Conservation (phyloP, 139 green algal genomes). For the Chlamydomonas schloesseri region DNA sequence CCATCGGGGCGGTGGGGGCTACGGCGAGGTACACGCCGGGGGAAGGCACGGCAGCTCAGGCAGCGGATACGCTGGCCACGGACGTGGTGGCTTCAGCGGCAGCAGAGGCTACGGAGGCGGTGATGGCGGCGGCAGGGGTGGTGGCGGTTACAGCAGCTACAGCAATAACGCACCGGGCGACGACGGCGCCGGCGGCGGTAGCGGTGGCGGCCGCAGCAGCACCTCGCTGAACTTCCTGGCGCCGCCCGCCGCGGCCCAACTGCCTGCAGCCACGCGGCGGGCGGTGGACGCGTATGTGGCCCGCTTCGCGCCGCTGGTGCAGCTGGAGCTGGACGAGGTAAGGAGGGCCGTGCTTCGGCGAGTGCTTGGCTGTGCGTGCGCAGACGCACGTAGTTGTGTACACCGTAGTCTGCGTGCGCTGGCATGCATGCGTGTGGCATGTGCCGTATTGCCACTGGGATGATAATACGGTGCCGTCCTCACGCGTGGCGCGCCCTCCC, state of each 20-base stretch:
- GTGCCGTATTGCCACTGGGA: no score
- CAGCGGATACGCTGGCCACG: background rate
- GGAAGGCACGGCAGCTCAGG: no score
- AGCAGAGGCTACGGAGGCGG: background rate
- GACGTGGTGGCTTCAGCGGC: background rate
- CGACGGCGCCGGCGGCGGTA: background rate
- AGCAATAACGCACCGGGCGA: background rate
- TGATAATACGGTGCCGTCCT: no score
- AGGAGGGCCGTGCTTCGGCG: background rate
- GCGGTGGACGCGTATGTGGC: constrained; percentile 39
- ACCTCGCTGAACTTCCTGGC: constrained; percentile 46
- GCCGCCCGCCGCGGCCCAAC: constrained; percentile 15
- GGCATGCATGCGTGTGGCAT: no score
- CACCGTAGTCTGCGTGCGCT: no score
- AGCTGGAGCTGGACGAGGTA: constrained; percentile 43
- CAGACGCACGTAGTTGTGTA: no score
- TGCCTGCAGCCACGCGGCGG: background rate
- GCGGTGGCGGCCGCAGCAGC: background rate
- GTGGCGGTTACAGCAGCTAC: background rate
- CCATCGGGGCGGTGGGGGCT: no score
- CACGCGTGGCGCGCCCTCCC: no score
- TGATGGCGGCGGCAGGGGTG: background rate
- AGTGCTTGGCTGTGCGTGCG: background rate
- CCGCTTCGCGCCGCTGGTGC: constrained; percentile 32
- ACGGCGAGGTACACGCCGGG: no score